phyloP scores from a whole-genome alignment of 352 stramenopile genomes.

The Phytophthora cajani region DNA sequence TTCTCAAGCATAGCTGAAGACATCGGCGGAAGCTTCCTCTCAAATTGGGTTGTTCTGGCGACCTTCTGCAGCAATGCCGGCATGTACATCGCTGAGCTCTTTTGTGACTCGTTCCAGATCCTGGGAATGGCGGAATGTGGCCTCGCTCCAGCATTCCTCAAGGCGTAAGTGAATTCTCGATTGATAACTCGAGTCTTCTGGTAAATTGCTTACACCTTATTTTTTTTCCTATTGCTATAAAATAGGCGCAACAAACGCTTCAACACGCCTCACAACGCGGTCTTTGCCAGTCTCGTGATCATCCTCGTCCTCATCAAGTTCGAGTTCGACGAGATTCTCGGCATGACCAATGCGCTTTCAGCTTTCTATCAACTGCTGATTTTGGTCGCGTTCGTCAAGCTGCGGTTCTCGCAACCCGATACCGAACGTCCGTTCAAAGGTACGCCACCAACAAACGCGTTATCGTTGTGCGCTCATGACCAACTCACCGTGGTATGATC shows the following conservation, averaged over 20 bases:
- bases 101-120: constrained; percentile 91
- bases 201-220: constrained; percentile 5
- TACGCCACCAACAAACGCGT: constrained; percentile 35
- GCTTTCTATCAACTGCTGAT: constrained; percentile 88
- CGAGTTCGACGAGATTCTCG: constrained; percentile 80
- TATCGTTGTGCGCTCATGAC: background rate
- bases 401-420: constrained; percentile 75
- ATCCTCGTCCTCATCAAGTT: constrained; percentile 64
- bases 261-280: constrained; percentile 58
- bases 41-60: constrained; percentile 91
- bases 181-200: background rate
- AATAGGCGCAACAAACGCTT: constrained; percentile 58
- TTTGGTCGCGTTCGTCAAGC: constrained; percentile 84
- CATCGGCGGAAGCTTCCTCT: constrained; percentile 86
- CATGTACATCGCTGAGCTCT: constrained; percentile 95
- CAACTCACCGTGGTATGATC: background rate
- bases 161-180: constrained; percentile 55
- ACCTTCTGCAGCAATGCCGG: constrained; percentile 91
- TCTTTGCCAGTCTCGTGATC: constrained; percentile 53
- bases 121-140: constrained; percentile 84
- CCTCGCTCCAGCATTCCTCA: constrained; percentile 84
- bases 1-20: constrained; percentile 89
- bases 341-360: constrained; percentile 93
- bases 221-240: constrained; percentile 2
- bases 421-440: constrained; percentile 44